Base-by-base conservation (phyloP, 139 green algal genomes). In the Chlamydomonas incerta region DNA sequence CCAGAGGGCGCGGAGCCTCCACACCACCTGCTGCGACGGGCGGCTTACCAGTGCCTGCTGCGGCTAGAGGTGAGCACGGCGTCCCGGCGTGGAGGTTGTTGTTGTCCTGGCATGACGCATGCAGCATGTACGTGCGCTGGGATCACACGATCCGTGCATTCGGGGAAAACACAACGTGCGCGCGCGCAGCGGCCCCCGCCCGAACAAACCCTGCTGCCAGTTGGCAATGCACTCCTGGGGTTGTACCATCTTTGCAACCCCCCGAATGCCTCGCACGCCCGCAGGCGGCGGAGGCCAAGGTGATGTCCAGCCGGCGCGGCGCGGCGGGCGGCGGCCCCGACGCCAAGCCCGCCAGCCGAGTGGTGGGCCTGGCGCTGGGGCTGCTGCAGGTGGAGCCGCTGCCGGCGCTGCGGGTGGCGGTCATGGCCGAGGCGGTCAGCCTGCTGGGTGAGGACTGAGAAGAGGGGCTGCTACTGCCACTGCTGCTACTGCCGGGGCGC, bases 211-310 rank as follows among this genome's bases (percentile, higher is more conserved):
- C n/a, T n/a, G n/a, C n/a, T n/a, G n/a, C n/a, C n/a, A n/a, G n/a
- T n/a, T n/a, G n/a, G n/a, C n/a, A n/a, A n/a, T n/a, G n/a, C n/a
- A n/a, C n/a, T n/a, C n/a, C n/a, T n/a, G n/a, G n/a, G n/a, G n/a
- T n/a, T n/a, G n/a, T n/a, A n/a, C n/a, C n/a, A n/a, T n/a, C n/a
- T n/a, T n/a, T n/a, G n/a, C n/a, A n/a, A n/a, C n/a, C n/a, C n/a
- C n/a, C n/a, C n/a, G n/a, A n/a, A n/a, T n/a, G n/a, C n/a, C 68
- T 86, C 52, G 52, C 79, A 33, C 80, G 80, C 52, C 52, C 79
- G 80, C 68, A 86, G 80, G 68, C 68, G 52, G 68, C n/a, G 33
- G 80, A 86, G 52, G 80, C 52, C 68, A 79, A 86, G 67, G 80
- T 80, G 26, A 33, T 57, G 34, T 65, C 34, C 0, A 20, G n/a